These are phyloP conservation scores for Coemansia sp. DNA, from an alignment of 192 early-diverging fungal genomes.

Conservation along the genomic window DNA sequence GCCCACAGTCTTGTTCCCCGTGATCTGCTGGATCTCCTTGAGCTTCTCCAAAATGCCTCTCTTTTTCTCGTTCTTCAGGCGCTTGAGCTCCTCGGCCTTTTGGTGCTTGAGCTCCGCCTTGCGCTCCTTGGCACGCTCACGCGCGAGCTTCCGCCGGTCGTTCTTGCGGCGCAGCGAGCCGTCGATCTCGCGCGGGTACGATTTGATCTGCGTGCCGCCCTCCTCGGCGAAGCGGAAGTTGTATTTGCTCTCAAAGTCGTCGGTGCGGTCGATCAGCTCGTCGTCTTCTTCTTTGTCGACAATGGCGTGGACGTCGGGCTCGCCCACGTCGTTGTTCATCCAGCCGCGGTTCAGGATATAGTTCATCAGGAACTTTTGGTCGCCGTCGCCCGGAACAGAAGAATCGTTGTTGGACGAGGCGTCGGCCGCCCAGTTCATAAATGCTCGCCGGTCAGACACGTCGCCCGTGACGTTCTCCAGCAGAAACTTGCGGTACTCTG, in stretches of 20 bases:
- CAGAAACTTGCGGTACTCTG: constrained; percentile 87
- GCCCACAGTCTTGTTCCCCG: constrained; percentile 65
- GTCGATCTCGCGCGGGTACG: constrained; percentile 80
- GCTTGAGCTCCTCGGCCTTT: constrained; percentile 84
- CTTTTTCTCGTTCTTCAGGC: constrained; percentile 89
- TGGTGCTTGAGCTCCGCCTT: constrained; percentile 69
- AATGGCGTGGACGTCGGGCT: constrained; percentile 62
- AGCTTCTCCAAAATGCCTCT: constrained; percentile 80
- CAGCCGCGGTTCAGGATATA: constrained; percentile 93
- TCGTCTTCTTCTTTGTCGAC: constrained; percentile 76
- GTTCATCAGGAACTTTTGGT: constrained; percentile 81
- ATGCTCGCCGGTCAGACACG: constrained; percentile 7
- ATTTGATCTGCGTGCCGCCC: constrained; percentile 64
- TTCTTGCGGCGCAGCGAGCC: constrained; percentile 82
- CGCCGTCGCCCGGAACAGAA: constrained; percentile 28
- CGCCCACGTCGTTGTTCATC: constrained; percentile 57
- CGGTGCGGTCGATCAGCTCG: constrained; percentile 72
- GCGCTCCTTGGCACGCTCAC: constrained; percentile 67
- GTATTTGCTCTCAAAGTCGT: constrained; percentile 86
- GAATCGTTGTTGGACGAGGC: neutral
- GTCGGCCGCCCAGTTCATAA: constrained; percentile 32
- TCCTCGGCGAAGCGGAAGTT: constrained; percentile 95
- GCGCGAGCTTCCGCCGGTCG: constrained; percentile 70
- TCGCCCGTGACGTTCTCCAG: constrained; percentile 68
- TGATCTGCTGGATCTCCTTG: constrained; percentile 83